Percentiles rank a stretch among this genome's conserved stretches.
Evolutionary conservation across 108 stramenopile species (phyloP).

Genomic region (Asterionellopsis glacialis): DNA sequence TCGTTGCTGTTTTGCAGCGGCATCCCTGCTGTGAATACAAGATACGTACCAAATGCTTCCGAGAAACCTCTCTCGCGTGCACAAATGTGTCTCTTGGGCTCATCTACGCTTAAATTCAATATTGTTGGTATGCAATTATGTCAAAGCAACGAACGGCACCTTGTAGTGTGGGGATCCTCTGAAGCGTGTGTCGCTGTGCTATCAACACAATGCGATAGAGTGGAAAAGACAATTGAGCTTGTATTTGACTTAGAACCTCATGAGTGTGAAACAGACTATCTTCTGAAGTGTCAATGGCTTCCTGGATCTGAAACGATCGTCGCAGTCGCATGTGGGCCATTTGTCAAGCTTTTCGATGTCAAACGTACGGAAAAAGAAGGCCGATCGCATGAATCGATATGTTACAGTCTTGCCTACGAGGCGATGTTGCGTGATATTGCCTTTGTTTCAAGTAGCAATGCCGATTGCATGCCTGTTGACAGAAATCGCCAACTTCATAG

Average conservation of each 20-base stretch:
- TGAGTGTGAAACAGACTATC: slow-evolving; percentile 51
- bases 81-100: slow-evolving; percentile 53
- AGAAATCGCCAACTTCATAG: no score
- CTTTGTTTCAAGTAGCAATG: slow-evolving; percentile 2
- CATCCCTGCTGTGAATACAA: slow-evolving; percentile 39
- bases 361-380: slow-evolving; percentile 16
- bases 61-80: slow-evolving; percentile 27
- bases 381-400: slow-evolving; percentile 12
- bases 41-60: slow-evolving; percentile 24
- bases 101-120: slow-evolving; percentile 40
- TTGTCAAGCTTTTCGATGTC: slow-evolving; percentile 60
- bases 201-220: slow-evolving; percentile 33
- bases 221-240: slow-evolving; percentile 48
- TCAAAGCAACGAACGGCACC: slow-evolving; percentile 52
- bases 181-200: slow-evolving; percentile 51
- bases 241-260: slow-evolving; percentile 40
- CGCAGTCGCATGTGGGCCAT: slow-evolving; percentile 48
- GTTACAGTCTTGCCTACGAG: slow-evolving; percentile 25
- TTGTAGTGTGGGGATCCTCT: slow-evolving; percentile 64
- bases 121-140: slow-evolving; percentile 50
- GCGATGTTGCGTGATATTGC: slow-evolving; percentile 22
- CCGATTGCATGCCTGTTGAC: neutral
- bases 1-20: slow-evolving; percentile 57
- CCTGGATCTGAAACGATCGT: slow-evolving; percentile 54
- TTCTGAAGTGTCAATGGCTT: slow-evolving; percentile 62